These are phyloP conservation scores for Verruconis gallopava DNA, from an alignment of 2,329 filamentous ascomycete genomes.

Conservation along the genomic window DNA sequence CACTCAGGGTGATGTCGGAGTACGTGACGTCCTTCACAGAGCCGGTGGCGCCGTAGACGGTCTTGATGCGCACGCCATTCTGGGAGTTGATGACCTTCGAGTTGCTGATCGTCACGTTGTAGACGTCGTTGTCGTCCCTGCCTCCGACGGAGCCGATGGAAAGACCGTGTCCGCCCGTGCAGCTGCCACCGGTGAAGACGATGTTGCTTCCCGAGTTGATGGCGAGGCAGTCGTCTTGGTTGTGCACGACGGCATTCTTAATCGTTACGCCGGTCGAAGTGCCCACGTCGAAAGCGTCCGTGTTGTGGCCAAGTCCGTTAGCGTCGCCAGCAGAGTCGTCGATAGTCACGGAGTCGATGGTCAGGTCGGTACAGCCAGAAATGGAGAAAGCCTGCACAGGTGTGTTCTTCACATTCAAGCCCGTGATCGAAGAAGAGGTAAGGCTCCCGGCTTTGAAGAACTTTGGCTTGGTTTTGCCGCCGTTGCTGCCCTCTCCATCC, in stretches of 20 bases:
- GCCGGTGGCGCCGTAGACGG: conserved; percentile 38
- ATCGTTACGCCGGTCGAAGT: conserved; percentile 36
- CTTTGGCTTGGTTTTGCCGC: conserved; percentile 11
- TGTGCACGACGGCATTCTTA: conserved; percentile 38
- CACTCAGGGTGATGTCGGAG: conserved; percentile 32
- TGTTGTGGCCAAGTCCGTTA: conserved; percentile 31
- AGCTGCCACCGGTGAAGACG: conserved; percentile 27
- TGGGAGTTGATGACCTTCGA: conserved; percentile 37
- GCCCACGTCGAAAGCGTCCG: conserved; percentile 45
- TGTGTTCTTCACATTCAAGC: conserved; percentile 40
- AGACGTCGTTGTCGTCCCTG: conserved; percentile 41
- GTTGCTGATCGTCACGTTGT: conserved; percentile 38
- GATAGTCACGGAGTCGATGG: conserved; percentile 39
- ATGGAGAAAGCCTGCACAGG: conserved; percentile 41
- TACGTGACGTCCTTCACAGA: conserved; percentile 36
- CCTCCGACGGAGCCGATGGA: conserved; percentile 48
- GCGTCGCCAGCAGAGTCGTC: conserved; percentile 40
- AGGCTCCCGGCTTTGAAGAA: conserved; percentile 9
- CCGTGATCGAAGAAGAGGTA: conserved; percentile 25
- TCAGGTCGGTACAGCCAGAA: conserved; percentile 31
- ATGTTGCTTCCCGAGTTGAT: conserved; percentile 41
- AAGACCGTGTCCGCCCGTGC: conserved; percentile 43
- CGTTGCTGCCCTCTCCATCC: conserved; percentile 33
- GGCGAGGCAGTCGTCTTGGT: conserved; percentile 49
- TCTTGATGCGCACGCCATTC: conserved; percentile 49